These are phyloP conservation scores for Colletotrichum simmondsii DNA, from an alignment of 2,329 filamentous ascomycete genomes.

Conservation along the genomic window DNA sequence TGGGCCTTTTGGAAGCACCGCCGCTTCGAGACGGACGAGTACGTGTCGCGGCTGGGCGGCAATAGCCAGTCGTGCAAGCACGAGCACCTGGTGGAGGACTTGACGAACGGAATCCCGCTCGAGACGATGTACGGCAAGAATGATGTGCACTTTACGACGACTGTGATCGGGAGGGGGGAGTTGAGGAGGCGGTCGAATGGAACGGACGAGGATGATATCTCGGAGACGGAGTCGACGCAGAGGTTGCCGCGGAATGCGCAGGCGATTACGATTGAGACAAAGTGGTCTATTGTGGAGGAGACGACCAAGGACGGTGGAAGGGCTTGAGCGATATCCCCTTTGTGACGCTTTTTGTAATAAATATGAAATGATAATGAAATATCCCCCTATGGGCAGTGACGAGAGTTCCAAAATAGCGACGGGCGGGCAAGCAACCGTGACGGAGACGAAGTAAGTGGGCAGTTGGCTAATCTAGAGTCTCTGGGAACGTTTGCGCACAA, in stretches of 20 bases:
- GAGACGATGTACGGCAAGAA: constrained; percentile 23
- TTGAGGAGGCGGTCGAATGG: neutral
- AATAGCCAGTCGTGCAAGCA: constrained; percentile 17
- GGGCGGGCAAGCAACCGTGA: too few relatives aligned
- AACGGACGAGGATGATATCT: constrained; percentile 4
- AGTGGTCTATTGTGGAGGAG: constrained; percentile 23
- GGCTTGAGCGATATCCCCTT: neutral
- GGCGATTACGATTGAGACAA: constrained; percentile 19
- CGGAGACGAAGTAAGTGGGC: too few relatives aligned
- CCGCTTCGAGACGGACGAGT: constrained; percentile 21
- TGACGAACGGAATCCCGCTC: constrained; percentile 20
- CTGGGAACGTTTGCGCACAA: too few relatives aligned
- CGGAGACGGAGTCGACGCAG: constrained; percentile 11
- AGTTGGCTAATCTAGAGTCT: too few relatives aligned
- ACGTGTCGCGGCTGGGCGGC: constrained; percentile 12
- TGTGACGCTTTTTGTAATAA: too few relatives aligned
- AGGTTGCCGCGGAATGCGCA: constrained; percentile 20
- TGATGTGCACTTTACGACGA: constrained; percentile 8
- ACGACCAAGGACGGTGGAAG: constrained; percentile 4
- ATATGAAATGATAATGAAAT: neutral
- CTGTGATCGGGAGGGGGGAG: neutral
- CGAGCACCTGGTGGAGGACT: constrained; percentile 23
- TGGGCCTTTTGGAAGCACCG: constrained; percentile 23
- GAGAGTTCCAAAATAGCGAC: too few relatives aligned
- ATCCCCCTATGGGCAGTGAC: neutral